Conservation (phyloP, 2,329 filamentous ascomycete genomes). For the Colletotrichum sp. region DNA sequence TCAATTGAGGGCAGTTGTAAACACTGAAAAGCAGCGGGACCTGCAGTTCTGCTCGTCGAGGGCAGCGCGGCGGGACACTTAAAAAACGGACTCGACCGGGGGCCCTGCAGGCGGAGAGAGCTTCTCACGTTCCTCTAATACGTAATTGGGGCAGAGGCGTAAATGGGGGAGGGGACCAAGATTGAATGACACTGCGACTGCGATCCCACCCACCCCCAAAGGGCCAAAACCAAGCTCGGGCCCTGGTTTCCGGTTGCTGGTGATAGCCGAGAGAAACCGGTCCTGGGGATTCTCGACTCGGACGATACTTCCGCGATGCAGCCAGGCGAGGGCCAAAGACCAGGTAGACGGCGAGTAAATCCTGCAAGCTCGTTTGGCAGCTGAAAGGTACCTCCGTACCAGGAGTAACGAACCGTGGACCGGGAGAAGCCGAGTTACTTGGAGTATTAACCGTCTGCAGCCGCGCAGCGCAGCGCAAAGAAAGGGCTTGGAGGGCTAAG, state of each 20-base stretch:
- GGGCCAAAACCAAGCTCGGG: not conserved
- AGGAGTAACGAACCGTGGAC: not conserved
- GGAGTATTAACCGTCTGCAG: not conserved
- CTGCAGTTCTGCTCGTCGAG: not conserved
- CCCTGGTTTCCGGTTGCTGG: conserved; percentile 5
- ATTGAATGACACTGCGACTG: conserved; percentile 1
- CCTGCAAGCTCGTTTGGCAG: conserved; percentile 1
- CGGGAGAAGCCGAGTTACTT: conserved; percentile 4
- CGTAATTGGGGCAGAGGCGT: conserved; percentile 9
- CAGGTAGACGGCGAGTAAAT: not conserved
- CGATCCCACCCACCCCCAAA: not conserved
- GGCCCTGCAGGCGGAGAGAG: not conserved
- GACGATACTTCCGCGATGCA: not conserved
- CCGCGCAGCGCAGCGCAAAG: not conserved
- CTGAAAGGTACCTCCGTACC: conserved; percentile 18
- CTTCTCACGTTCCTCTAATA: not conserved
- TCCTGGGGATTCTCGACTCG: not conserved
- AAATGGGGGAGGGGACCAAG: not conserved
- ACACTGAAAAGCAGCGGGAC: not conserved
- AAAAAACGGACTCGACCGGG: not conserved
- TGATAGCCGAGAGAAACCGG: conserved; percentile 25
- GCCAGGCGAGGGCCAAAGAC: fast-evolving
- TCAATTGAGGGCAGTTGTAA: not conserved
- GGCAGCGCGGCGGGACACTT: not conserved
- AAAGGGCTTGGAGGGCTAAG: not conserved